Evolutionary conservation across 352 stramenopile genomes (phyloP).

Genomic region (Phytophthora brassicae): DNA sequence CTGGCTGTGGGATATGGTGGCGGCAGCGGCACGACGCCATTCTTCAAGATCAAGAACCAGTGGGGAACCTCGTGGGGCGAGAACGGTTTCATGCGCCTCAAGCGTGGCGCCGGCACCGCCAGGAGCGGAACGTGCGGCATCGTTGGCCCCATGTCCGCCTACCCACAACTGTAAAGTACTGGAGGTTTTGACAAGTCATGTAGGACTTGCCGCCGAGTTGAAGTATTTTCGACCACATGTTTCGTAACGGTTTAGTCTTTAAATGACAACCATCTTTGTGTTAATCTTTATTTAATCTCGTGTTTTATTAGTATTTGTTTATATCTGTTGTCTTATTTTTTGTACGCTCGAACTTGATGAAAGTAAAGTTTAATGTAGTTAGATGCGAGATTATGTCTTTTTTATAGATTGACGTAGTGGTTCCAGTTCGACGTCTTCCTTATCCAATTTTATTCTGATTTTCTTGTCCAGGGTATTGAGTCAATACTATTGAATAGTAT

Average conservation of each 20-base stretch:
- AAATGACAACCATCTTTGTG: slow-evolving; percentile 9
- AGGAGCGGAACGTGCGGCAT: slow-evolving; percentile 51
- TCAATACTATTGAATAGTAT: no score
- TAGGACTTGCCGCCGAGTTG: slow-evolving; percentile 8
- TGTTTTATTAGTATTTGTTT: no score
- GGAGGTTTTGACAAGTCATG: no score
- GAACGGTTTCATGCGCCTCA: slow-evolving; percentile 92
- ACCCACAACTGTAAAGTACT: slow-evolving; percentile 52
- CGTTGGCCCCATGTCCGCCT: slow-evolving; percentile 58
- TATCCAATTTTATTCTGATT: no score
- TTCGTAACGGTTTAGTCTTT: slow-evolving; percentile 21
- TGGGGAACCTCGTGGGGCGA: slow-evolving; percentile 95
- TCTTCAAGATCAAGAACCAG: slow-evolving; percentile 98
- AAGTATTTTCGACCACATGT: slow-evolving; percentile 21
- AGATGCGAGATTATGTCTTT: no score
- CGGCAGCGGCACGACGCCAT: slow-evolving; percentile 32
- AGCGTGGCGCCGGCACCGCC: slow-evolving; percentile 62
- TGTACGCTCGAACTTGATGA: no score
- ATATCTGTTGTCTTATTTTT: no score
- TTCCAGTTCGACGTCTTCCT: no score
- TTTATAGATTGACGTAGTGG: no score
- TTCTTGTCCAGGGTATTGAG: no score
- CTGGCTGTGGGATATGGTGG: slow-evolving; percentile 95
- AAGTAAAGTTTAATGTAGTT: no score
- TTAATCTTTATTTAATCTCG: no score